phyloP scores from a whole-genome alignment of 169 alveolate species.

The Cryptosporidium canis region DNA sequence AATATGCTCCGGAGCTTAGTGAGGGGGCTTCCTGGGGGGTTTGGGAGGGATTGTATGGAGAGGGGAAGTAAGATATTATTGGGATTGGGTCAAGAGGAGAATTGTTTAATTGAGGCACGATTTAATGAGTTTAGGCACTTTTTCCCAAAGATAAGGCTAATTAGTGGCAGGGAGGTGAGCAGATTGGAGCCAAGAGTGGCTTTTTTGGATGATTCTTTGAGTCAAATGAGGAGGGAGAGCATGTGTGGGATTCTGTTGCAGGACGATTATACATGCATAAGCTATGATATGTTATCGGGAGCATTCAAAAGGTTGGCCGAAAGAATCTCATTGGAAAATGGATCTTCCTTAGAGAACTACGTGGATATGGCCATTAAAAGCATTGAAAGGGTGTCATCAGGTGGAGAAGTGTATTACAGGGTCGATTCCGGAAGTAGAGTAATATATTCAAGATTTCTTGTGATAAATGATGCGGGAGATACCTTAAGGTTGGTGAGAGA shows the following conservation, averaged over 20 bases:
- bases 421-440: background rate
- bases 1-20: background rate
- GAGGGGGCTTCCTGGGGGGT: background rate
- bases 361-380: background rate
- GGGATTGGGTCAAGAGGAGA: conserved; percentile 39
- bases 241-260: background rate
- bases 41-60: background rate
- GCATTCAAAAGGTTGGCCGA: background rate
- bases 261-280: conserved; percentile 1
- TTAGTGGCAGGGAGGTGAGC: background rate
- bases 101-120: background rate
- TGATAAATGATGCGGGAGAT: conserved; percentile 7
- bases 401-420: conserved; percentile 16
- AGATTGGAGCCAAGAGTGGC: conserved; percentile 18
- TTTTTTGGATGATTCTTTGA: background rate
- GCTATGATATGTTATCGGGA: conserved; percentile 11
- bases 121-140: conserved; percentile 17
- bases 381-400: conserved; percentile 21
- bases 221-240: background rate
- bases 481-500: background rate
- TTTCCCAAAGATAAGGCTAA: conserved; percentile 4
- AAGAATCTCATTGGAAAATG: background rate
- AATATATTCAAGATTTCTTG: conserved; percentile 10
- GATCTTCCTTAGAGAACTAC: background rate
- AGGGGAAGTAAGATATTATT: conserved; percentile 1